These are phyloP conservation scores for Murraya paniculata DNA, from an alignment of 345 rosid genomes.

Conservation along the genomic window DNA sequence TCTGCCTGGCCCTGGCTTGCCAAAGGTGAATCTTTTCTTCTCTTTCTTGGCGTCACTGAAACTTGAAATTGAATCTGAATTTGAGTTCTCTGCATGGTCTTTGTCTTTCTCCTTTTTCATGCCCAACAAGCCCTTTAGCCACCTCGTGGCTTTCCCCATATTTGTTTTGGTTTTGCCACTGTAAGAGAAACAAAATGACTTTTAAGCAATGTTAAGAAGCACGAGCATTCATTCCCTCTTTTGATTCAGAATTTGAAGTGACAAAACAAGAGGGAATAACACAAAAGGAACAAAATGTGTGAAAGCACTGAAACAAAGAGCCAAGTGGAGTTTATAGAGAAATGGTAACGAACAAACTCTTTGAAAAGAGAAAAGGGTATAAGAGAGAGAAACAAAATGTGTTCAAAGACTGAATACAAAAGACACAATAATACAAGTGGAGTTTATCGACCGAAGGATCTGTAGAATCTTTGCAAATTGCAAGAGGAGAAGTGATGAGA, in stretches of 20 bases:
- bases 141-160: constrained; percentile 70
- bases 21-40: constrained; percentile 54
- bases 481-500: constrained; percentile 49
- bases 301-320: constrained; percentile 22
- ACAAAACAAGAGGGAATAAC: constrained; percentile 17
- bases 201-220: background rate
- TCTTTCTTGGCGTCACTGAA: constrained; percentile 34
- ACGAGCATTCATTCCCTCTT: constrained; percentile 12
- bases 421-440: constrained; percentile 4
- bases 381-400: constrained; percentile 15
- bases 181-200: constrained; percentile 8
- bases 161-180: constrained; percentile 5
- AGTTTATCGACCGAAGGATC: constrained; percentile 18
- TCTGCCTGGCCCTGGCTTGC: constrained; percentile 27
- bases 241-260: constrained; percentile 20
- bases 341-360: background rate
- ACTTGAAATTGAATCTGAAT: constrained; percentile 22
- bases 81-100: constrained; percentile 16
- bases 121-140: constrained; percentile 73
- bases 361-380: background rate
- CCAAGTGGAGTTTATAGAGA: constrained; percentile 6
- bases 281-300: constrained; percentile 11
- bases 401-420: constrained; percentile 24
- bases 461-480: constrained; percentile 58
- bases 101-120: constrained; percentile 47